Conservation (phyloP, 495 filamentous ascomycete species). For the Pyrenula massariospora region DNA sequence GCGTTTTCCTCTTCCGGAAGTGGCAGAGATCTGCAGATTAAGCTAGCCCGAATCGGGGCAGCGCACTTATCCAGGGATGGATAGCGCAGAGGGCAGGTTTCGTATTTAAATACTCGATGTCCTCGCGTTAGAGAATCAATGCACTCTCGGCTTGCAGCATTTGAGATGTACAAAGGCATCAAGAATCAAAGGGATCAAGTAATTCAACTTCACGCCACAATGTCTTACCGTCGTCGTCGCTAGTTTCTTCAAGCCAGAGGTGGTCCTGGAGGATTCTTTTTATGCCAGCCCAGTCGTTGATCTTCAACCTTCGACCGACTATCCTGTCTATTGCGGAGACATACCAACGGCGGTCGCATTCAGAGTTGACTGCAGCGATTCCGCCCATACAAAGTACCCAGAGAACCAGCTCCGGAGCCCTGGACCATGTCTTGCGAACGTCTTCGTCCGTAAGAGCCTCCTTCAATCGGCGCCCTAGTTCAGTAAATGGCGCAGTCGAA, state of each 20-base stretch:
- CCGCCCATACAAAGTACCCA: slow-evolving; percentile 27
- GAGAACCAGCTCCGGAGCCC: slow-evolving; percentile 13
- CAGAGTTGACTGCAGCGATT: slow-evolving; percentile 15
- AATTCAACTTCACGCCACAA: not conserved
- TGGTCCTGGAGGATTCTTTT: not conserved
- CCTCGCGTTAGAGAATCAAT: too few relatives aligned
- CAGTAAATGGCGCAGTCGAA: slow-evolving; percentile 19
- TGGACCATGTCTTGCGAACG: slow-evolving; percentile 12
- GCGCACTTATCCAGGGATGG: too few relatives aligned
- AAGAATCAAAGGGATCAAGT: not conserved
- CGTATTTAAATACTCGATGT: too few relatives aligned
- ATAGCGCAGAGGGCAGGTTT: too few relatives aligned
- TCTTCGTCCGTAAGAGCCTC: slow-evolving; percentile 8
- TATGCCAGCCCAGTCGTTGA: not conserved
- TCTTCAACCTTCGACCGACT: not conserved
- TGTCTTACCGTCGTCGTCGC: not conserved
- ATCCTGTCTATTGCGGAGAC: not conserved
- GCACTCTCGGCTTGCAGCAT: too few relatives aligned
- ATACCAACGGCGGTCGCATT: not conserved
- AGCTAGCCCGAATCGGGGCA: too few relatives aligned
- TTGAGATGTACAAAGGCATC: not conserved
- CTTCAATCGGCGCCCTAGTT: slow-evolving; percentile 15
- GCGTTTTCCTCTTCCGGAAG: too few relatives aligned
- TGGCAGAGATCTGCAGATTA: too few relatives aligned
- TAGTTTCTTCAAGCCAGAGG: not conserved